These are phyloP conservation scores for Pittosporum tobira DNA, from an alignment of 129 eudicot genomes.

Conservation along the genomic window DNA sequence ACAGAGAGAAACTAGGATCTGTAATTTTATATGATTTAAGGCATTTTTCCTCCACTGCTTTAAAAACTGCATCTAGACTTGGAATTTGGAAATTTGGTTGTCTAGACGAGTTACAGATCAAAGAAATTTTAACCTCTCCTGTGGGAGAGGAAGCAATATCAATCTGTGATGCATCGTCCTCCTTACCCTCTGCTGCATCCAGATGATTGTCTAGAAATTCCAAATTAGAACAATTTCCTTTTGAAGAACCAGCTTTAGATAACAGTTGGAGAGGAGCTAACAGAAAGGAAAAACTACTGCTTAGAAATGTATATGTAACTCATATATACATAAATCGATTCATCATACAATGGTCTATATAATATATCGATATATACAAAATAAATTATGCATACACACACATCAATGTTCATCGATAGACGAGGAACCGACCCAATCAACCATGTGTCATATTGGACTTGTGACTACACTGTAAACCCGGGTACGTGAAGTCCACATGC, in stretches of 20 bases:
- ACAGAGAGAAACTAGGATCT: constrained; percentile 21
- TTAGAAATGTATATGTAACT: not conserved
- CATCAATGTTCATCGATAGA: too few relatives aligned
- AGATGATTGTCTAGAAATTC: constrained; percentile 12
- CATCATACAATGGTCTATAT: too few relatives aligned
- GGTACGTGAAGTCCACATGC: too few relatives aligned
- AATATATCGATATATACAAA: too few relatives aligned
- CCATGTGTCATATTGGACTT: too few relatives aligned
- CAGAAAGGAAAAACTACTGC: not conserved
- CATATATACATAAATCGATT: not conserved
- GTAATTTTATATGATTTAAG: constrained; percentile 15
- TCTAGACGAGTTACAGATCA: constrained; percentile 21
- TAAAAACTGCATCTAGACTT: constrained; percentile 28
- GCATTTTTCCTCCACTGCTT: constrained; percentile 32
- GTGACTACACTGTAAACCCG: too few relatives aligned
- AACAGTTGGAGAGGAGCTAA: constrained; percentile 14
- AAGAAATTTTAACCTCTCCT: constrained; percentile 36
- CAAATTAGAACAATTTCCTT: constrained; percentile 9
- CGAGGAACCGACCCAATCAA: too few relatives aligned
- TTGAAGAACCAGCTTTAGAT: constrained; percentile 16
- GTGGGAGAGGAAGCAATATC: constrained; percentile 36
- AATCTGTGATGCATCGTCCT: constrained; percentile 14
- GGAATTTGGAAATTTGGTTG: constrained; percentile 16
- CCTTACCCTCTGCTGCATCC: constrained; percentile 17
- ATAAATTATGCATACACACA: too few relatives aligned